Conservation (phyloP, 225 moss, liverwort and hornwort species). For the Antitrichia curtipendula region DNA sequence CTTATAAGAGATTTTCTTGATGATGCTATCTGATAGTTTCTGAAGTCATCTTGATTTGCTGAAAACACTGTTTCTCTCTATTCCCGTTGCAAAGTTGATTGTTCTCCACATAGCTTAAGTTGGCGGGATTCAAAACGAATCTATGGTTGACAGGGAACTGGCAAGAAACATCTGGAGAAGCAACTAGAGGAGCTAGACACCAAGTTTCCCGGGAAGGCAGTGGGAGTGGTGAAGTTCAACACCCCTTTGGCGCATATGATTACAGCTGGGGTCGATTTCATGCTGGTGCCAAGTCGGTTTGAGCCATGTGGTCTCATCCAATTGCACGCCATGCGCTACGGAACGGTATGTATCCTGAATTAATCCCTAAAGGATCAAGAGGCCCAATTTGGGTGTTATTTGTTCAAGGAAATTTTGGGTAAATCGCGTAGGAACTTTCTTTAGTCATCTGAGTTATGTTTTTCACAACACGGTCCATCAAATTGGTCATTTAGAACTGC, state of each 20-base stretch:
- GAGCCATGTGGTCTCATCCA: constrained; percentile 91
- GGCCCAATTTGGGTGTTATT: too few relatives aligned
- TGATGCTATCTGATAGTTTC: neutral
- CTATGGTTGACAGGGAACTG: constrained; percentile 51
- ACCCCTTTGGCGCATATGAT: constrained; percentile 71
- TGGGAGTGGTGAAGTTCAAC: constrained; percentile 76
- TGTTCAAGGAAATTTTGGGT: neutral
- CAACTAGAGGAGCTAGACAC: constrained; percentile 62
- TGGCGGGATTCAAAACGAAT: neutral
- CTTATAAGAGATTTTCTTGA: neutral
- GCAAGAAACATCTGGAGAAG: constrained; percentile 71
- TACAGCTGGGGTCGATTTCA: constrained; percentile 75
- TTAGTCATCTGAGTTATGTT: neutral
- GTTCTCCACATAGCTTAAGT: neutral
- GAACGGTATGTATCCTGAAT: constrained; percentile 32
- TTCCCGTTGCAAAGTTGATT: neutral
- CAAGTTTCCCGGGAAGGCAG: constrained; percentile 63
- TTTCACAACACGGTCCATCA: neutral
- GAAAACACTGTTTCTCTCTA: neutral
- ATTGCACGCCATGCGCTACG: constrained; percentile 90
- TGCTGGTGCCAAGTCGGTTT: constrained; percentile 81
- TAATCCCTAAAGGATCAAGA: neutral
- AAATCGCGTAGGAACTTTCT: neutral
- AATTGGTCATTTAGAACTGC: neutral
- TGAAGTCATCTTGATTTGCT: neutral